phyloP scores from a whole-genome alignment of 441 rosid species.

The Adansonia gregorii region DNA sequence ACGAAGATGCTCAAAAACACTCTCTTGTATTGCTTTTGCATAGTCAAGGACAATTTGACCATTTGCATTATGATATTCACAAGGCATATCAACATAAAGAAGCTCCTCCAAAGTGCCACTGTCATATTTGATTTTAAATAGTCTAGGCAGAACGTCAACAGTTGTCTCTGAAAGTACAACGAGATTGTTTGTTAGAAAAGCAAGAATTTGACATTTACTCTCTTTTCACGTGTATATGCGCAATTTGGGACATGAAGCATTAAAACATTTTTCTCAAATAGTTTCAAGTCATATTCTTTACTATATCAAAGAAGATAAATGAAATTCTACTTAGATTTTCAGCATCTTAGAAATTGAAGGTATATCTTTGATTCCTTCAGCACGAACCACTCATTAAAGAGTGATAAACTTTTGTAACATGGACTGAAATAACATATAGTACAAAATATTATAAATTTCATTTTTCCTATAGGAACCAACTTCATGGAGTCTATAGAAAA shows the following conservation, averaged over 20 bases:
- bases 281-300: slow-evolving; percentile 1
- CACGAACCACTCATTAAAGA: slow-evolving; percentile 3
- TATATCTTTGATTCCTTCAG: neutral
- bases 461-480: neutral
- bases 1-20: slow-evolving; percentile 57
- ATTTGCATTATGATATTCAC: slow-evolving; percentile 38
- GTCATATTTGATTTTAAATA: slow-evolving; percentile 52
- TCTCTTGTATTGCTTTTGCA: slow-evolving; percentile 52
- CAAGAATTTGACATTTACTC: slow-evolving; percentile 7
- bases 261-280: neutral
- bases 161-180: slow-evolving; percentile 42
- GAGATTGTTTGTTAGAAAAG: slow-evolving; percentile 11
- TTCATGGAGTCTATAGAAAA: slow-evolving; percentile 8
- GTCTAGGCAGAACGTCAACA: slow-evolving; percentile 51
- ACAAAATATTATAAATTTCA: neutral
- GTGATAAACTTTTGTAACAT: neutral
- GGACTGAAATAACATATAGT: neutral
- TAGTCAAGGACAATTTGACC: slow-evolving; percentile 50
- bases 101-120: slow-evolving; percentile 55
- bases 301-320: slow-evolving; percentile 3
- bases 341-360: neutral
- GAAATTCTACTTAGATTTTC: slow-evolving; percentile 6
- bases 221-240: neutral
- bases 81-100: slow-evolving; percentile 49
- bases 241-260: slow-evolving; percentile 1